phyloP scores from a whole-genome alignment of 169 alveolate species.

The Eimeria maxima region DNA sequence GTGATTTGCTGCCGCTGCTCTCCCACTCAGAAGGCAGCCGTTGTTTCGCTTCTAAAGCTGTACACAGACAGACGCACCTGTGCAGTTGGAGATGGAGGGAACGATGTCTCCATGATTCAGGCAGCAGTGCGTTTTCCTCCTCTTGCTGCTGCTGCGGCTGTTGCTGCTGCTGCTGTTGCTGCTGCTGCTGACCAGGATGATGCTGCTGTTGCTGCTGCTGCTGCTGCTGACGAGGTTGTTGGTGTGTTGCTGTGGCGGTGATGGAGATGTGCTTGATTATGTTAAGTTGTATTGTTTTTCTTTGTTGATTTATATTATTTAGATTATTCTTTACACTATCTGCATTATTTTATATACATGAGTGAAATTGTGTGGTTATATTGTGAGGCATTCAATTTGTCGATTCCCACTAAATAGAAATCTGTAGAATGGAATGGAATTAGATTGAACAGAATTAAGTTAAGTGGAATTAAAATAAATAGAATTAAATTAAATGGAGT shows the following conservation, averaged over 20 bases:
- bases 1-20: conserved; percentile 98
- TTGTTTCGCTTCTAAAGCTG: conserved; percentile 92
- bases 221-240: not conserved
- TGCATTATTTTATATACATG: no score
- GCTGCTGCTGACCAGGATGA: not conserved
- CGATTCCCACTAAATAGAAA: no score
- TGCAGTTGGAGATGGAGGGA: conserved; percentile 99
- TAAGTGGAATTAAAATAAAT: no score
- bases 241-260: not conserved
- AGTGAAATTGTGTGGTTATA: no score
- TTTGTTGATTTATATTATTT: not conserved
- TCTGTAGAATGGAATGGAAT: no score
- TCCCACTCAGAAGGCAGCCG: conserved; percentile 98
- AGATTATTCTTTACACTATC: no score
- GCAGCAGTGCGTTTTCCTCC: conserved; percentile 88
- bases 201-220: not conserved
- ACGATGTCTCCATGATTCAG: conserved; percentile 99
- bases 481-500: no score
- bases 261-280: not conserved
- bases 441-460: no score
- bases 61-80: conserved; percentile 91
- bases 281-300: not conserved
- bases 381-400: no score
- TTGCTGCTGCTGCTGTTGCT: no score
- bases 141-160: not conserved